Conservation (phyloP, 2,329 filamentous ascomycete genomes). For the Epichloe glyceriae region DNA sequence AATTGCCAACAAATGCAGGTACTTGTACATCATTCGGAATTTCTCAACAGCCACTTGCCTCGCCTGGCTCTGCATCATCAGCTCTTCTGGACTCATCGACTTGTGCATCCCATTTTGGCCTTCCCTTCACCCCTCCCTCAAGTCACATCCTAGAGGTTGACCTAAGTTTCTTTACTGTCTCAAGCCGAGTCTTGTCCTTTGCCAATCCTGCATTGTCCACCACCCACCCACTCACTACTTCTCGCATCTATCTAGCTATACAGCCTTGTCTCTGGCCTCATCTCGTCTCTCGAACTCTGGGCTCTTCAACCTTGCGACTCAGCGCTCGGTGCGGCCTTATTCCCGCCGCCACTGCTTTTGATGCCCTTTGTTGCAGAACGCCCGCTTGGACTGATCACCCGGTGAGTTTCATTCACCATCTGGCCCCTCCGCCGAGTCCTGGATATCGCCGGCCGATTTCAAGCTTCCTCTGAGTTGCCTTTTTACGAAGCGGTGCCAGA, state of each 20-base stretch:
- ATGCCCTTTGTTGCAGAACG: conserved; percentile 1
- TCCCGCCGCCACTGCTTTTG: background rate
- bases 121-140: background rate
- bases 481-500: background rate
- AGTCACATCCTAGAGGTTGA: background rate
- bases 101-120: background rate
- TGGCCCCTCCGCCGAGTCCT: background rate
- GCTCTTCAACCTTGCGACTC: background rate
- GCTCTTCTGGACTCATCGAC: background rate
- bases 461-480: background rate
- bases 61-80: conserved; percentile 1
- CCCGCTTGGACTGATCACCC: background rate
- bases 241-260: background rate
- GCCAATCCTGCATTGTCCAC: background rate
- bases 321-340: conserved; percentile 1
- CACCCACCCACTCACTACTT: background rate
- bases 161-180: background rate
- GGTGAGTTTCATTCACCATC: background rate
- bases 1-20: background rate
- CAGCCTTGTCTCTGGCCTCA: background rate
- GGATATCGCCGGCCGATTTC: background rate
- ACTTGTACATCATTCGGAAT: background rate
- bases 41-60: background rate
- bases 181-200: background rate
- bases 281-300: background rate